A percentile compares a stretch with the other conserved stretches of the same genome.
Conservation (phyloP, 306 rosid species). For the Cucumis cinereus region DNA sequence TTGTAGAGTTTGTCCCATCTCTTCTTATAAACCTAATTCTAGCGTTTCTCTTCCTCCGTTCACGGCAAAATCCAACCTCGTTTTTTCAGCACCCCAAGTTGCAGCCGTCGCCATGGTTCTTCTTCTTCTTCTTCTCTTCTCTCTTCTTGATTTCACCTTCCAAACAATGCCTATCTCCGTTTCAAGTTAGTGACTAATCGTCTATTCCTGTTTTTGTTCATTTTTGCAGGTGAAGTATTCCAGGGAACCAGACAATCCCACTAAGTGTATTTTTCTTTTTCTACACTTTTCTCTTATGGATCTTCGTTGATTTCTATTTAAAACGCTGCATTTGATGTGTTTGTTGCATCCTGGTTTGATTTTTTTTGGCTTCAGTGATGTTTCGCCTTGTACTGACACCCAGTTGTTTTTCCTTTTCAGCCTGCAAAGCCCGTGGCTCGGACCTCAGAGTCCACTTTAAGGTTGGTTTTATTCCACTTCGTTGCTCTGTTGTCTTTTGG, state of each 20-base stretch:
- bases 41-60: not conserved
- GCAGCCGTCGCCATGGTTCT: constrained; percentile 41
- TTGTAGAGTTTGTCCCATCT: not conserved
- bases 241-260: constrained; percentile 76
- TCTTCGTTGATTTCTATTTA: not conserved
- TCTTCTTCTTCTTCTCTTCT: not conserved
- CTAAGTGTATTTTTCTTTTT: constrained; percentile 45
- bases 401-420: constrained; percentile 24
- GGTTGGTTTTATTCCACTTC: constrained; percentile 26
- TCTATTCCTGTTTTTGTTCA: not conserved
- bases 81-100: not conserved
- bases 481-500: not conserved
- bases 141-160: not conserved
- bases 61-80: not conserved
- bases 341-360: not conserved
- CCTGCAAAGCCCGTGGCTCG: constrained; percentile 91
- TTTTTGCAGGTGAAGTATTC: constrained; percentile 81
- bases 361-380: too few relatives aligned
- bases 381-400: not conserved
- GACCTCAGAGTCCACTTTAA: constrained; percentile 92
- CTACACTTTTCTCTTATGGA: not conserved
- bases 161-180: not conserved
- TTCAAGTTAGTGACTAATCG: not conserved
- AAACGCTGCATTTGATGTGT: not conserved
- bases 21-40: not conserved